Evolutionary conservation across 2,329 filamentous ascomycete species (phyloP).

Genomic region (Ceratocystis ficicola): DNA sequence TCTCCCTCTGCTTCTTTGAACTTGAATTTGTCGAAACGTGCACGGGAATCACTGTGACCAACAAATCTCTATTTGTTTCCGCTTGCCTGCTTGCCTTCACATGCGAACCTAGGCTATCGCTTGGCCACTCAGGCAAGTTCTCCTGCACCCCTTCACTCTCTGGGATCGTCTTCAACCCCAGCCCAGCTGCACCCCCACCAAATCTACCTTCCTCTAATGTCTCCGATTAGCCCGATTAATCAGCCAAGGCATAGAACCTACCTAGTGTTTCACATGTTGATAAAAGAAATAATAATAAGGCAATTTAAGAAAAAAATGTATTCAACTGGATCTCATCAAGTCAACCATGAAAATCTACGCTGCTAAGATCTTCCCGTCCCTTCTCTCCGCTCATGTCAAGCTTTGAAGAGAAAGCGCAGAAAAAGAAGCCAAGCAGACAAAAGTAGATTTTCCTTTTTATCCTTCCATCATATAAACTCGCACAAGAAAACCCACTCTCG

Average conservation of each 20-base stretch:
- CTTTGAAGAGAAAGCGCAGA: neutral
- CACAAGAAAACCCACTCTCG: neutral
- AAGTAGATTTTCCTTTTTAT: slow-evolving; percentile 1
- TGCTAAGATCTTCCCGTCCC: neutral
- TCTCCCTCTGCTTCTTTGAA: too few species aligned
- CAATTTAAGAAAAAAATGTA: slow-evolving; percentile 7
- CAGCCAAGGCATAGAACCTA: neutral
- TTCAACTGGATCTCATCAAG: slow-evolving; percentile 9
- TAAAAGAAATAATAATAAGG: neutral
- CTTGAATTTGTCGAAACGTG: too few species aligned
- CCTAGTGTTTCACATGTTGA: neutral
- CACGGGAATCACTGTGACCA: too few species aligned
- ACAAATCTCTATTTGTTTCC: too few species aligned
- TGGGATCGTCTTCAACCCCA: too few species aligned
- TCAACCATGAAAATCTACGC: slow-evolving; percentile 8
- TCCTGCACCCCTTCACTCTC: too few species aligned
- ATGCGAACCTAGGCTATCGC: too few species aligned
- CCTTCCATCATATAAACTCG: neutral
- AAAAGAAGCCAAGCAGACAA: neutral
- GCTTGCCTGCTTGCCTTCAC: too few species aligned
- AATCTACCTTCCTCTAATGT: neutral
- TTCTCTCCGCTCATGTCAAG: neutral
- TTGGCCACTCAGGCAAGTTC: too few species aligned
- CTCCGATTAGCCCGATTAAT: neutral
- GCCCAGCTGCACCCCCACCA: neutral